Evolutionary conservation across 2,329 filamentous ascomycete genomes (phyloP), one percentile per base, ranked within the genome.

Genomic region (Paecilomyces dactylethromorphus): DNA sequence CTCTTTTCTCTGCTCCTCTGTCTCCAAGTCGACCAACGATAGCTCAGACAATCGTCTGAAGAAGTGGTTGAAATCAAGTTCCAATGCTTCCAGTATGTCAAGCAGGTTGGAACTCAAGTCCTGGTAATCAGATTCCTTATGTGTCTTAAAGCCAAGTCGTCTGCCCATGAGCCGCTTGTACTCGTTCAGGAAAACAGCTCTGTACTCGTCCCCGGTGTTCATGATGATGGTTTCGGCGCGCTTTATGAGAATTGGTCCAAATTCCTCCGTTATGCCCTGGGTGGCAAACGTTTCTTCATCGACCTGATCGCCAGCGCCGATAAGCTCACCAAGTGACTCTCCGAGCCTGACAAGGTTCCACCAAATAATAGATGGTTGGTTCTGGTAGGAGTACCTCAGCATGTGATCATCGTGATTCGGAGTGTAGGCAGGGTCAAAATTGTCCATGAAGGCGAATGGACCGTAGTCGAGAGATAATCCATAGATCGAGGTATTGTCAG

Each of bases 361-460:
- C 94, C 94, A 99, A 69, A 99, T 94, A 59, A 99, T 90, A 51
- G 88, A 92, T 0, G 94, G 92, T 71, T 99, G 94, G 71, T 96
- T 96, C 65, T 88, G 87, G 79, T 97, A 99, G 64, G 87, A 87
- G 73, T 99, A 99, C 53, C 94, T 85, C 31, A 96, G 79, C 77
- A 89, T 83, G 69, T 89, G 83, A 69, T 99, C 94, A 73, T 99
- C 94, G 72, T 99, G 94, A 70, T 99, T 99, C 0, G 94, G 94
- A 0, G 94, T 99, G 73, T 97, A 99, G 15, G 82, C 80, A 0
- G 93, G 93, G 68, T 99, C 93, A 69, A 97, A 99, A 69, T 92
- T 92, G 73, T 99, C 94, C 79, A 99, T 88, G 74, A 99, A 99
- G 4, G 94, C 94, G 68, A 99, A 99, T 0, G 94, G 94, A 0